These are phyloP conservation scores for Clonostachys rosea DNA, from an alignment of 2,329 filamentous ascomycete genomes.

Conservation along the genomic window DNA sequence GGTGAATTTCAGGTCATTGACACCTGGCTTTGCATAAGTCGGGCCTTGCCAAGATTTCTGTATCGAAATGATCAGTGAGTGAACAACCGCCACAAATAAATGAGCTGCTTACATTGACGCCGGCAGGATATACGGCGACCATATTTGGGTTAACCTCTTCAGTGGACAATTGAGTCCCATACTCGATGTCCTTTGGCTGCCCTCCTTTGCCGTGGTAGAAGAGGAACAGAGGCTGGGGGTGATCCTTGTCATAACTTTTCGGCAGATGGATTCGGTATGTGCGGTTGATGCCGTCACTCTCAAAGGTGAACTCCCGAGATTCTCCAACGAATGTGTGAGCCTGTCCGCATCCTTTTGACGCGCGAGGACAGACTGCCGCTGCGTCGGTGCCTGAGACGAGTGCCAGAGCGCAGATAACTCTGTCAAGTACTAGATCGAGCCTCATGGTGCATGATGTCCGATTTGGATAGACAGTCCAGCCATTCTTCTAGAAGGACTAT, in stretches of 20 bases:
- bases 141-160: conserved; percentile 24
- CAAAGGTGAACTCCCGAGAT: conserved; percentile 10
- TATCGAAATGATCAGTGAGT: neutral
- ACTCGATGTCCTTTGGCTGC: neutral
- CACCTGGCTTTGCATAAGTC: conserved; percentile 32
- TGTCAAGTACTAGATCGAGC: too few species aligned
- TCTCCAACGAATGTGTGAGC: conserved; percentile 10
- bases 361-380: too few species aligned
- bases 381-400: too few species aligned
- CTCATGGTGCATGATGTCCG: too few species aligned
- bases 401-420: too few species aligned
- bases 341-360: conserved; percentile 7
- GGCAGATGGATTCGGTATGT: conserved; percentile 13
- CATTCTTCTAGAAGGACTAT: too few species aligned
- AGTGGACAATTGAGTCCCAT: conserved; percentile 18
- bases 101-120: conserved; percentile 20
- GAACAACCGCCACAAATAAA: neutral
- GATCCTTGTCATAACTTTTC: conserved; percentile 21
- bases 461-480: too few species aligned
- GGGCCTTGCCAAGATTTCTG: conserved; percentile 37
- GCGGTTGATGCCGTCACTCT: conserved; percentile 10
- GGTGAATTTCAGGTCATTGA: conserved; percentile 37
- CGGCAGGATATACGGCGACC: conserved; percentile 40
- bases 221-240: conserved; percentile 31
- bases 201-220: conserved; percentile 33